Conservation (phyloP, 2,329 filamentous ascomycete genomes). For the Aspergillus phoenicis region DNA sequence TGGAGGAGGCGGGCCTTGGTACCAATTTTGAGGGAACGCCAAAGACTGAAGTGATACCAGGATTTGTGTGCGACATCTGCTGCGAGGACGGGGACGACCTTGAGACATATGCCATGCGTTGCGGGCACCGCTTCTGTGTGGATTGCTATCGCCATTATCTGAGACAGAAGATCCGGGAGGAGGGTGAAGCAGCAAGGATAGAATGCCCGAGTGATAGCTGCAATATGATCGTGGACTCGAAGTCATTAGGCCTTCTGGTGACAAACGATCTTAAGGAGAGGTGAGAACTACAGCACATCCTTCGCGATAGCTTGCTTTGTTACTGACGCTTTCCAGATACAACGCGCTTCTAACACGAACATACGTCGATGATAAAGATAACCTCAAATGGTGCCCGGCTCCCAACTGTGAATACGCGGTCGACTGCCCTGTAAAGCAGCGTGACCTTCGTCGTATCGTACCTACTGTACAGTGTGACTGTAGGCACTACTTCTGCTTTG, state of each 20-base stretch:
- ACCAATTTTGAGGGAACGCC: conserved; percentile 64
- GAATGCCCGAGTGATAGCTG: conserved; percentile 89
- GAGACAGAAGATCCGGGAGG: conserved; percentile 87
- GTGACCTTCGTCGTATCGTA: conserved; percentile 80
- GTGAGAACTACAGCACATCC: conserved; percentile 35
- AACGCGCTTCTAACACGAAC: conserved; percentile 84
- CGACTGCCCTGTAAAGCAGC: conserved; percentile 84
- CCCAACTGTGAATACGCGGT: conserved; percentile 96
- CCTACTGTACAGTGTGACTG: conserved; percentile 87
- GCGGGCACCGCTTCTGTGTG: conserved; percentile 89
- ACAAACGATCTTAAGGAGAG: conserved; percentile 59
- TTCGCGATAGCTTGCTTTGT: background rate
- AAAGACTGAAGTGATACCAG: conserved; percentile 69
- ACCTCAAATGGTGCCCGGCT: conserved; percentile 95
- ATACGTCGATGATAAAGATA: conserved; percentile 95
- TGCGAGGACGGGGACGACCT: conserved; percentile 81
- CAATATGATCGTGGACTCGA: conserved; percentile 86
- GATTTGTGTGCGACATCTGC: conserved; percentile 93
- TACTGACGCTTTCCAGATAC: conserved; percentile 60
- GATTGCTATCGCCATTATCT: conserved; percentile 92
- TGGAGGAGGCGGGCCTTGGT: conserved; percentile 82
- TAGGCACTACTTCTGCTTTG: conserved; percentile 90
- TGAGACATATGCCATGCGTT: conserved; percentile 89
- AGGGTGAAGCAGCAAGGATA: conserved; percentile 92
- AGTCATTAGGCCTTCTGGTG: conserved; percentile 77